Base-by-base conservation (phyloP, 345 rosid species). In the Iberis pinnata region DNA sequence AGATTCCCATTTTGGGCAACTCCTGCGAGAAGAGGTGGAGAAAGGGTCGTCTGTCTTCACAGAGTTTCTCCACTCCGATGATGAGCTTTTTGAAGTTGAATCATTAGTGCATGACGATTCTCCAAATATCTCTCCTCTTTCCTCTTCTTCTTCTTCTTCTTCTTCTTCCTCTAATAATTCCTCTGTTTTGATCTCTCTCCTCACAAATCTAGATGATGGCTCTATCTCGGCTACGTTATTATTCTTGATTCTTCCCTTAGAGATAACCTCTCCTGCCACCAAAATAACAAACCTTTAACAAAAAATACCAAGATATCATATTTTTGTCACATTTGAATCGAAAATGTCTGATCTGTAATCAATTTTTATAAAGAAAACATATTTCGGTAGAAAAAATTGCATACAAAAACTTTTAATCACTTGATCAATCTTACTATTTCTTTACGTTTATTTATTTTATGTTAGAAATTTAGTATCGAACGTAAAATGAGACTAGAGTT, bases 51-150 rank as follows among this genome's bases (percentile, higher is more conserved):
- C 97, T 2, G 80, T 79, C 11, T 79, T 84, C 11, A 85, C 74
- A 17, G 97, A 92, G 79, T 96, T 83, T 65, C 95, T 78, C 99
- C 99, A 93, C 35, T 93, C 97, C 15, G 99, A 83, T 12, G 99
- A 93, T 12, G 99, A 93, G 75, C 97, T 93, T 80, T 88, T 93
- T 0, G 99, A 93, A 18, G 99, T 93, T 3, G 99, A 93, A 3
- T 89, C 99, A 9, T 71, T 70, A 0, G 97, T 93, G 53, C 76
- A 83, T 9, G 95, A 83, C 32, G 95, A 83, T 31, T 88, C 97
- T 8, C 97, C 95, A 6, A 67, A 93, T 50, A 80, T 80, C 60
- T 73, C 77, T 51, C 70, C 86, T 25, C 68, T 71, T 18, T 70
- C 78, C 42, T 76, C 72, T 19, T 73, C 64, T 32, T 68, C 95